These are phyloP conservation scores for Phytophthora aleatoria DNA, from an alignment of 352 stramenopile species.

Conservation along the genomic window DNA sequence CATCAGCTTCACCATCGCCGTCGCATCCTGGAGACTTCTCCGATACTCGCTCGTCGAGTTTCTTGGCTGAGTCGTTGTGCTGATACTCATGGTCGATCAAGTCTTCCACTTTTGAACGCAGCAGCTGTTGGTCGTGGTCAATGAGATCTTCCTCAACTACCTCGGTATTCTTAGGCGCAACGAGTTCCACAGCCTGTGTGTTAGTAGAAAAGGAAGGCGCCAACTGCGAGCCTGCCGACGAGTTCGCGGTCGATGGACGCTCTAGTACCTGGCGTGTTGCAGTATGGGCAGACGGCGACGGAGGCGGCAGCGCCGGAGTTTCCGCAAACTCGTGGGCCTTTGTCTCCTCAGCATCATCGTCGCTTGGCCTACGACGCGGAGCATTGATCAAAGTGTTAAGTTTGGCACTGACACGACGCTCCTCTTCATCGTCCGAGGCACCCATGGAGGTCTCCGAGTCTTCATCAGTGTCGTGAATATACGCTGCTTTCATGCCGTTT, in stretches of 20 bases:
- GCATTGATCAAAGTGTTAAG: neutral
- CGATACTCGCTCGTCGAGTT: conserved; percentile 5
- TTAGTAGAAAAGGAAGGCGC: conserved; percentile 4
- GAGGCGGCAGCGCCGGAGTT: conserved; percentile 47
- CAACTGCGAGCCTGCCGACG: conserved; percentile 13
- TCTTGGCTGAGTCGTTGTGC: neutral
- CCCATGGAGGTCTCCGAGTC: conserved; percentile 48
- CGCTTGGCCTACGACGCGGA: conserved; percentile 5
- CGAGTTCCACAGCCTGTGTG: conserved; percentile 2
- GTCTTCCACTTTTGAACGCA: conserved; percentile 17
- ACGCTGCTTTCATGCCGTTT: conserved; percentile 15
- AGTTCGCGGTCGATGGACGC: conserved; percentile 39
- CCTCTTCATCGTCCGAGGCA: conserved; percentile 42
- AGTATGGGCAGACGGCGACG: conserved; percentile 47
- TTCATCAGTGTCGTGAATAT: conserved; percentile 37
- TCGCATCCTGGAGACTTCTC: conserved; percentile 7
- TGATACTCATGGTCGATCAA: conserved; percentile 23
- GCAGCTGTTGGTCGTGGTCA: conserved; percentile 14
- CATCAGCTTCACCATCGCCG: conserved; percentile 8
- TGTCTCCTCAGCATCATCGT: conserved; percentile 55
- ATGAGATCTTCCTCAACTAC: conserved; percentile 19
- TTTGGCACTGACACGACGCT: conserved; percentile 18
- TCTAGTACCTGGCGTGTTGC: conserved; percentile 41
- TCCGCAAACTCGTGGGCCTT: conserved; percentile 57
- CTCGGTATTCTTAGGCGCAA: conserved; percentile 4